Conservation (phyloP, 225 moss, liverwort and hornwort genomes). For the Sphagnum tenellum region DNA sequence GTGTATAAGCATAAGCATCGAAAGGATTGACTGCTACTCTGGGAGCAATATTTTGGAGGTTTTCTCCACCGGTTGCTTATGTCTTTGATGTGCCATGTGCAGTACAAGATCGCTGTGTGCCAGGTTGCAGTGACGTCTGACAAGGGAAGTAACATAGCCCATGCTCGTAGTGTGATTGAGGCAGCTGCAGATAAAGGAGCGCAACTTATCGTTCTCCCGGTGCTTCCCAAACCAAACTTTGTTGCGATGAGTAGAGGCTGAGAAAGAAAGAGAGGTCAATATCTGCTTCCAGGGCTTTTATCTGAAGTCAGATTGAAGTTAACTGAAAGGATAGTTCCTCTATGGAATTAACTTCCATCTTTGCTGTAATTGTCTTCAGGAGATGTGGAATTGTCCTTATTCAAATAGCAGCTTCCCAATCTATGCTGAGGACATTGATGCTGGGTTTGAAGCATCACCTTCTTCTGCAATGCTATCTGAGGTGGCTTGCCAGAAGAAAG, state of each 20-base stretch:
- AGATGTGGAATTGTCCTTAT: conserved; percentile 99
- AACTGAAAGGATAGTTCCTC: not conserved
- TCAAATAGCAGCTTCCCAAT: conserved; percentile 54
- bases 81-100: conserved; percentile 17
- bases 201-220: conserved; percentile 80
- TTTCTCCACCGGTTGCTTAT: not conserved
- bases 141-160: conserved; percentile 68
- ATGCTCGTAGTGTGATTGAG: conserved; percentile 60
- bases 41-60: not conserved
- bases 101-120: conserved; percentile 80
- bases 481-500: conserved; percentile 67
- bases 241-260: not conserved
- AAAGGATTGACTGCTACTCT: too few species aligned
- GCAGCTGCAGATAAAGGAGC: conserved; percentile 82
- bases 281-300: too few species aligned
- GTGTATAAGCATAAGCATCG: too few species aligned
- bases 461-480: conserved; percentile 86
- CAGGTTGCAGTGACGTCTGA: conserved; percentile 62
- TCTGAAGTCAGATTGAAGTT: not conserved
- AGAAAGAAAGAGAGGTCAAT: not conserved
- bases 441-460: conserved; percentile 35
- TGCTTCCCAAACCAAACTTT: conserved; percentile 4
- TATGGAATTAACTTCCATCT: not conserved
- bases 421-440: conserved; percentile 70
- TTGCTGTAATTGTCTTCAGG: conserved; percentile 30